Base-by-base conservation (phyloP, 148 eudicot genomes). In the Rhododendron vialii region DNA sequence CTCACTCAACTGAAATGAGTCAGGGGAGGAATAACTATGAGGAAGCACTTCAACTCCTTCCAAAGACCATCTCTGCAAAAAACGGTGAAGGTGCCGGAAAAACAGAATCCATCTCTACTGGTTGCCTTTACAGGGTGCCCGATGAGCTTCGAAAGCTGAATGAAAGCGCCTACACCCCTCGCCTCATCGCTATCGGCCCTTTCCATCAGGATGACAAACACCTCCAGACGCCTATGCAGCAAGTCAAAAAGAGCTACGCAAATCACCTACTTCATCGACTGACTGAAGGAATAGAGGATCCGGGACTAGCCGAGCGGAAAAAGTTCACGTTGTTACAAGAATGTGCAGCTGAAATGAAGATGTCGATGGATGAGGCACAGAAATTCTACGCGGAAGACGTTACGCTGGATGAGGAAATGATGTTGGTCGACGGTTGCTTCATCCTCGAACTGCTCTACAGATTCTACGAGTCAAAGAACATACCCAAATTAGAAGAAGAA, bases 101-200 rank as follows among this genome's bases (percentile, higher is more conserved):
- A 13, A 47, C 9, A 0, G 17, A 78, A 11, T 33, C 45, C 18
- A 1, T 24, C n/a, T 47, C 30, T 12, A 2, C 57, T 14, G 81
- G 18, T 5, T 13, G 26, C 50, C 85, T 91, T 73, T 89, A 87
- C 67, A 81, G 76, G 82, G 84, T 91, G 3, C 89, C 93, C 0
- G 80, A 87, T 78, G 87, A 88, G 78, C 88, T 91, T 35, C 91
- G 92, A 3, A 89, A 85, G 75, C 81, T 89, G 13, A 88, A 83
- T 17, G 86, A 86, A 85, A 84, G 81, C 12, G 87, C 89, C 65
- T 91, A 86, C 85, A 65, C 83, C 36, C 92, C 92, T 63, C 69
- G 28, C 38, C 76, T 88, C 1, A 73, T 91, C 30, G 86, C 90
- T 7, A 83, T 91, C 7, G 91, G 92, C 79, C 91, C 92, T 28